Evolutionary conservation across 179 eudicot species (phyloP).

Genomic region (Nepenthes alata): DNA sequence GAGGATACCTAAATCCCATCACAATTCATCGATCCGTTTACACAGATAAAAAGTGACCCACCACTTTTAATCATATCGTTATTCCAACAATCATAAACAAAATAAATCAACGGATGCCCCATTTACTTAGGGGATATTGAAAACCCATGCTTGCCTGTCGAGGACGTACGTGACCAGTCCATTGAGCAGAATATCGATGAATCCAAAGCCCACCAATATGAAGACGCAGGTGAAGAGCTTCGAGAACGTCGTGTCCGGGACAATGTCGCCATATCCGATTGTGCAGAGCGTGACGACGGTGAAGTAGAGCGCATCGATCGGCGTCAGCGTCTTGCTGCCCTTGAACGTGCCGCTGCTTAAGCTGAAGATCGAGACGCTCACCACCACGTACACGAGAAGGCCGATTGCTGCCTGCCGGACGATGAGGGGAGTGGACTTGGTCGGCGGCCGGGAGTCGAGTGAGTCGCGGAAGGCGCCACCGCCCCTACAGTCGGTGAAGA

Average conservation of each 20-base stretch:
- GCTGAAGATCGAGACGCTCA: conserved; percentile 24
- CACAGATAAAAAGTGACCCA: no score
- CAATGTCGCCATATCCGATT: conserved; percentile 61
- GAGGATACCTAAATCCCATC: no score
- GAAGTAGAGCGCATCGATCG: conserved; percentile 49
- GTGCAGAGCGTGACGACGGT: conserved; percentile 52
- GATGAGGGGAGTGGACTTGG: conserved; percentile 21
- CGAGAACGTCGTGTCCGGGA: conserved; percentile 38
- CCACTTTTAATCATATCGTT: no score
- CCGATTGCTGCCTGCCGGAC: conserved; percentile 33
- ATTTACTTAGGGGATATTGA: no score
- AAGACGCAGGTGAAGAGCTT: conserved; percentile 50
- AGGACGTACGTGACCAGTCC: conserved; percentile 42
- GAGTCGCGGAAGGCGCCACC: neutral
- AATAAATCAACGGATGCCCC: no score
- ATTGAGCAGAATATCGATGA: conserved; percentile 38
- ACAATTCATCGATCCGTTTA: no score
- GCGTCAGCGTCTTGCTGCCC: conserved; percentile 23
- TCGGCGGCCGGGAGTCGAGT: conserved; percentile 10
- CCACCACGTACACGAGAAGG: conserved; percentile 21
- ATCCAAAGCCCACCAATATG: conserved; percentile 54
- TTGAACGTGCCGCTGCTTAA: conserved; percentile 20
- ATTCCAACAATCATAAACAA: no score
- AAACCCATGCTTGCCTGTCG: conserved; percentile 13
- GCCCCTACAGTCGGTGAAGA: conserved; percentile 25